These are phyloP conservation scores for Petasospora fabianii DNA, from an alignment of 1,139 yeast species.

Conservation along the genomic window DNA sequence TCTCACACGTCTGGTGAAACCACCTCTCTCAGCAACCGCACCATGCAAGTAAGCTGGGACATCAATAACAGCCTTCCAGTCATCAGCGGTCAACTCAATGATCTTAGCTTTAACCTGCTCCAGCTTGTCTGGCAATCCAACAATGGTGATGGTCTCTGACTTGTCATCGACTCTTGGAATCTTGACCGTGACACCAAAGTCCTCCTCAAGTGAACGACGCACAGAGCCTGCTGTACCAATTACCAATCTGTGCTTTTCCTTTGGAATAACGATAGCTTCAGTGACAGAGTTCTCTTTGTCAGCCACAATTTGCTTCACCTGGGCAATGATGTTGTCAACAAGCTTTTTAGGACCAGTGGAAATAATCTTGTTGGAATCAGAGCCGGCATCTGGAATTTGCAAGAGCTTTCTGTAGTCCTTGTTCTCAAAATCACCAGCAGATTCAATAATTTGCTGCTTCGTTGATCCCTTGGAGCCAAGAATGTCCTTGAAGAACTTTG, in stretches of 20 bases:
- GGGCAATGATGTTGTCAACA: slow-evolving; percentile 66
- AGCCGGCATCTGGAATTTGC: slow-evolving; percentile 70
- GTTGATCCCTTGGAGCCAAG: slow-evolving; percentile 81
- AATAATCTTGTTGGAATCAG: slow-evolving; percentile 58
- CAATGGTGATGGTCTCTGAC: slow-evolving; percentile 40
- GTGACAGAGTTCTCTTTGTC: slow-evolving; percentile 61
- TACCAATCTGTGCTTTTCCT: slow-evolving; percentile 70
- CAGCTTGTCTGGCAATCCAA: slow-evolving; percentile 62
- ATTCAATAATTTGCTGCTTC: slow-evolving; percentile 68
- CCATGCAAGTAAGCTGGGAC: slow-evolving; percentile 60
- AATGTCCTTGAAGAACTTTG: slow-evolving; percentile 72
- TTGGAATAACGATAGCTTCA: slow-evolving; percentile 55
- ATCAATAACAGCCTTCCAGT: slow-evolving; percentile 40
- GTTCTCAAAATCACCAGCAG: slow-evolving; percentile 68
- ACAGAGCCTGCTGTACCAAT: slow-evolving; percentile 81
- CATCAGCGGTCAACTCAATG: slow-evolving; percentile 45
- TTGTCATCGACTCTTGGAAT: slow-evolving; percentile 64
- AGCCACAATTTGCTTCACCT: slow-evolving; percentile 60
- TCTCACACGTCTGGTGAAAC: slow-evolving; percentile 55
- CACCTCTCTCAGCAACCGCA: slow-evolving; percentile 66
- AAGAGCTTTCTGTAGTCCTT: slow-evolving; percentile 51
- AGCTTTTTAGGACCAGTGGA: slow-evolving; percentile 74
- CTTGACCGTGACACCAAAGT: slow-evolving; percentile 57
- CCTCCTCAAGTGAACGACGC: slow-evolving; percentile 70
- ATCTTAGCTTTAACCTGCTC: slow-evolving; percentile 54